Percentiles rank a stretch among this genome's conserved stretches.
Conservation (phyloP, 257 asterid species). For the Ocimum tenuiflorum region DNA sequence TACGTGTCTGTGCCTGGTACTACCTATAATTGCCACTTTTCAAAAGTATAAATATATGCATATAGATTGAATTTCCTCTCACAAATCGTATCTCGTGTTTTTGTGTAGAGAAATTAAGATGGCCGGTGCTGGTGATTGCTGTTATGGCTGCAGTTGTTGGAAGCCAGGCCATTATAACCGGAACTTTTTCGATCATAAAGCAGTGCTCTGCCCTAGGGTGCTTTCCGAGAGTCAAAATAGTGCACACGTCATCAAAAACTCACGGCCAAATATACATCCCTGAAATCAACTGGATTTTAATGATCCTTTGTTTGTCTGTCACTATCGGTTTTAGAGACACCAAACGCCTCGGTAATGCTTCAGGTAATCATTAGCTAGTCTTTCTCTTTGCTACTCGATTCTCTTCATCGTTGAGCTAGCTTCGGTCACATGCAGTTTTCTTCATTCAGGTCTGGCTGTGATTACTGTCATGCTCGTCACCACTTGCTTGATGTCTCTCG, state of each 20-base stretch:
- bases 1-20: constrained; percentile 91
- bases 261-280: constrained; percentile 97
- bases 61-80: background rate
- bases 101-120: constrained; percentile 44
- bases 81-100: background rate
- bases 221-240: constrained; percentile 75
- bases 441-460: constrained; percentile 69
- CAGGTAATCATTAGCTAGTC: too few relatives aligned
- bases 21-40: background rate
- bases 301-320: constrained; percentile 81
- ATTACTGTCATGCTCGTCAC: constrained; percentile 96
- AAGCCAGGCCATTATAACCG: constrained; percentile 92
- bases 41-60: background rate
- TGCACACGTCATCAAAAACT: constrained; percentile 76
- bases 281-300: constrained; percentile 76
- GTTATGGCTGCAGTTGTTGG: constrained; percentile 94
- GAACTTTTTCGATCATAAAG: constrained; percentile 83
- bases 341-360: constrained; percentile 80
- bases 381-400: too few relatives aligned
- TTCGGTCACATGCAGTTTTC: too few relatives aligned
- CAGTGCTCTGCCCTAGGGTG: constrained; percentile 91
- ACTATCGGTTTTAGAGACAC: constrained; percentile 92
- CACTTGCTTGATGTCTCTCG: constrained; percentile 88
- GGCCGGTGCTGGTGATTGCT: constrained; percentile 92
- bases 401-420: too few relatives aligned